Base-by-base conservation (phyloP, 1,139 yeast species). In the Scheffersomyces lignicola region DNA sequence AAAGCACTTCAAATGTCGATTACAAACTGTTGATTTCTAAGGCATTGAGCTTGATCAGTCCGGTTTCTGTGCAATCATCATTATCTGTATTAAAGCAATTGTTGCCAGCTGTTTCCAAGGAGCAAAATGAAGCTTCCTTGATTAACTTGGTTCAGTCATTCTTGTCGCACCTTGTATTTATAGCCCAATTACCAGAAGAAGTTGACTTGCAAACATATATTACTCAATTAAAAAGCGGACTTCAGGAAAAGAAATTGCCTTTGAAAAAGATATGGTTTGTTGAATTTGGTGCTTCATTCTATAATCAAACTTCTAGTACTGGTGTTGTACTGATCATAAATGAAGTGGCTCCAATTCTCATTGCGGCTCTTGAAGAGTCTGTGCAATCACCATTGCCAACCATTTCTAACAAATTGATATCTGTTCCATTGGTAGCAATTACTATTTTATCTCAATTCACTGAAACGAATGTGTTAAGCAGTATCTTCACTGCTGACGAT, bases 71-170 rank as follows among this genome's bases (percentile, higher is more conserved):
- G 11, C 3, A 12, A 46, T 53, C 34, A 35, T 74, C 14, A 47
- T 83, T 47, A 5, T 61, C 61, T 20, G 58, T 82, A 9, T 58
- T 77, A 2, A 51, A 61, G 2, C 66, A 62, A 0, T 51, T 88
- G 24, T 44, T 70, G 2, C 71, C 83, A 1, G 60, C 79, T 12
- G 66, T 83, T 7, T 47, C 74, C 1, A 89, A 87, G 49, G 97
- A 90, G 51, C 76, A 79, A 35, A 87, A 88, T 47, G 97, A 92
- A 53, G 28, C 48, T 1, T 78, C 87, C 0, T 65, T 88, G 33
- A 44, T 62, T 2, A 62, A 67, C 5, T 64, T 79, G 42, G 62
- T 83, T n/a, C 56, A 61, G n/a, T 67, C 80, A 0, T 74, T 76
- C 42, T 68, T 73, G 33, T 46, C 48, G 17, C 81, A 74, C 45